These are phyloP conservation scores for Penicillium sp. DNA, from an alignment of 2,329 filamentous ascomycete species.

Conservation along the genomic window DNA sequence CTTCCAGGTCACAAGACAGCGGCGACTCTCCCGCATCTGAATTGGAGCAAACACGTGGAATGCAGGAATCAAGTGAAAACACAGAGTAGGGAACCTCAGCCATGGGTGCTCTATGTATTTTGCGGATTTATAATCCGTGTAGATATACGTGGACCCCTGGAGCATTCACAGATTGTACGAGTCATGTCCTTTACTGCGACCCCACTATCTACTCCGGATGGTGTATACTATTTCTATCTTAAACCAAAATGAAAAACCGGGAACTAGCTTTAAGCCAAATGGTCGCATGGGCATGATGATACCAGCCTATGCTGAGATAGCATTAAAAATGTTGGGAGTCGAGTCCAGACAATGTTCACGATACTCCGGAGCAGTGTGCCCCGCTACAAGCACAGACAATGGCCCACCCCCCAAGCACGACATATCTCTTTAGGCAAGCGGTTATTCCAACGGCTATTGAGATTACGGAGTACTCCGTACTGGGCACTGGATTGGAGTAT, in stretches of 20 bases:
- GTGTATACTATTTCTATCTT: neutral
- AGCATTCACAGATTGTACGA: neutral
- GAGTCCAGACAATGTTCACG: neutral
- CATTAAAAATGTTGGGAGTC: neutral
- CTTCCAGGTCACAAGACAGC: neutral
- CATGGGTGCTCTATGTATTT: neutral
- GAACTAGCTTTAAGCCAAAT: neutral
- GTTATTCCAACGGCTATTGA: conserved; percentile 15
- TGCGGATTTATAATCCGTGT: neutral
- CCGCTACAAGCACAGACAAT: conserved; percentile 1
- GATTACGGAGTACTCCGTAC: no score
- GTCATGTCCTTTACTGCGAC: neutral
- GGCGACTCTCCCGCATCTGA: neutral
- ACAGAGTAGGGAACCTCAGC: no score
- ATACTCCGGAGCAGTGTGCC: conserved; percentile 7
- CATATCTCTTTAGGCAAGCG: conserved; percentile 4
- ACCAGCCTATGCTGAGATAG: no score
- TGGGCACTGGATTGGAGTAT: neutral
- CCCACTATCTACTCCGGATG: neutral
- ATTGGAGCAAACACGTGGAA: neutral
- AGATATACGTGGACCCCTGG: no score
- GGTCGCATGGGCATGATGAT: neutral
- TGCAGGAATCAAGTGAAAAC: neutral
- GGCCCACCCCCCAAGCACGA: conserved; percentile 1
- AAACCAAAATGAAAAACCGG: neutral